Evolutionary conservation across 495 filamentous ascomycete genomes (phyloP), one percentile per base, ranked within the genome.

Genomic region (Neurospora tetraspora): DNA sequence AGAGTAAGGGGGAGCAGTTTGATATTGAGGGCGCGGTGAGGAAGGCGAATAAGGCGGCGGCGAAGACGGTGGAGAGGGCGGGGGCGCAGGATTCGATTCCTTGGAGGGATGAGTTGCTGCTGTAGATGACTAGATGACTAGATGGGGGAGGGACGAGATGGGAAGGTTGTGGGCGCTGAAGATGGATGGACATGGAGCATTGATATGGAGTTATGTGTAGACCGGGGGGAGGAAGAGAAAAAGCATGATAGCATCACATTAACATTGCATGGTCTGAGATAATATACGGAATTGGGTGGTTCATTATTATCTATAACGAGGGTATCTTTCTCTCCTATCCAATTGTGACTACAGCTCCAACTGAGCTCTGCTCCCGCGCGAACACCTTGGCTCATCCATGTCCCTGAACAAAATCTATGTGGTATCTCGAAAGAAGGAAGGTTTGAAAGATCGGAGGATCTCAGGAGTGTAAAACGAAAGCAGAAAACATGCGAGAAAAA

Each of bases 11-110:
- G 31, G 80, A 74, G 20, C 77, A 78, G 70, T 85, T 83, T 71
- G 82, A 88, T 43, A 87, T 91, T 76, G 87, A 84, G 53, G 81
- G 82, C 12, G 91, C 91, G 0, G 88, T 96, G 73, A 82, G 79
- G 71, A 86, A 86, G 81, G 93, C 94, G 45, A 93, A 91, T 71
- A 83, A 83, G 42, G 94, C 93, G 9, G 90, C 93, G 12, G 91
- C 91, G 40, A 88, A 87, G 76, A 91, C 92, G 36, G 93, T 97
- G 31, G 88, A 93, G 82, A 89, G 86, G 78, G 80, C 83, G 73
- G 95, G 95, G 2, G 94, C 94, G n/a, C 92, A 94, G 87, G 88
- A 86, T 69, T 91, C 92, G 68, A 97, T 98, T 83, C 95, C 95
- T 0, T 97, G 91, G 90, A 87, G 88, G 71, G 88, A 93, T 81